Percentiles rank a stretch among this genome's conserved stretches.
phyloP scores from a whole-genome alignment of 495 filamentous ascomycete species.

The Usnea hakonensis region DNA sequence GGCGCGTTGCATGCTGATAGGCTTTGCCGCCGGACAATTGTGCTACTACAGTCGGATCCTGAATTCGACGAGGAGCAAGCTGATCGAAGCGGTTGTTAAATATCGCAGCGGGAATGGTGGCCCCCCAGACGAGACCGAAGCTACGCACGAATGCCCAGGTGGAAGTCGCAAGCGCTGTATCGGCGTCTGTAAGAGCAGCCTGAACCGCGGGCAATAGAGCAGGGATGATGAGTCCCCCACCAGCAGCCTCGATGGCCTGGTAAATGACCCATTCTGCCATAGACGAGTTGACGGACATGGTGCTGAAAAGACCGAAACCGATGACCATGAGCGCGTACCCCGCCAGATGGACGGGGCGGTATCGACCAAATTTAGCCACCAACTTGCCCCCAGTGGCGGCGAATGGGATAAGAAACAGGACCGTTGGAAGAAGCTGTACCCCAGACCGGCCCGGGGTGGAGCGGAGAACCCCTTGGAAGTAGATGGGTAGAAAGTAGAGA shows the following conservation, averaged over 20 bases:
- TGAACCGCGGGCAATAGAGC: constrained; percentile 35
- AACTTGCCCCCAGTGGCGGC: constrained; percentile 29
- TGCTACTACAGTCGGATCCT: not conserved
- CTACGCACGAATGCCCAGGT: constrained; percentile 41
- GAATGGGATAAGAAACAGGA: constrained; percentile 28
- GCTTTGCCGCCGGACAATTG: constrained; percentile 15
- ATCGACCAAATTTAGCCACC: constrained; percentile 37
- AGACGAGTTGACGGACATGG: constrained; percentile 26
- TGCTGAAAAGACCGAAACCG: constrained; percentile 37
- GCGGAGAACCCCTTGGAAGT: constrained; percentile 38
- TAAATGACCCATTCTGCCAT: constrained; percentile 28
- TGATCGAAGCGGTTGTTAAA: constrained; percentile 38
- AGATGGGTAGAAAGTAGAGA: constrained; percentile 42
- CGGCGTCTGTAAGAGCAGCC: constrained; percentile 29
- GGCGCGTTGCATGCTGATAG: constrained; percentile 17
- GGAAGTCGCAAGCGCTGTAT: constrained; percentile 36
- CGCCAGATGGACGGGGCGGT: constrained; percentile 38
- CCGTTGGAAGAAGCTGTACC: constrained; percentile 33
- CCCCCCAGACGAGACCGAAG: constrained; percentile 45
- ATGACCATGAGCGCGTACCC: constrained; percentile 35
- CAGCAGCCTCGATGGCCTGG: constrained; percentile 29
- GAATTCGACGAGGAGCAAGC: constrained; percentile 2
- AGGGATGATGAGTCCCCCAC: constrained; percentile 28
- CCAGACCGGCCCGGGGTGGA: constrained; percentile 31
- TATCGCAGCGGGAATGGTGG: constrained; percentile 41